These are phyloP conservation scores for Lachnellula willkommii DNA, from an alignment of 2,329 filamentous ascomycete species.

Conservation along the genomic window DNA sequence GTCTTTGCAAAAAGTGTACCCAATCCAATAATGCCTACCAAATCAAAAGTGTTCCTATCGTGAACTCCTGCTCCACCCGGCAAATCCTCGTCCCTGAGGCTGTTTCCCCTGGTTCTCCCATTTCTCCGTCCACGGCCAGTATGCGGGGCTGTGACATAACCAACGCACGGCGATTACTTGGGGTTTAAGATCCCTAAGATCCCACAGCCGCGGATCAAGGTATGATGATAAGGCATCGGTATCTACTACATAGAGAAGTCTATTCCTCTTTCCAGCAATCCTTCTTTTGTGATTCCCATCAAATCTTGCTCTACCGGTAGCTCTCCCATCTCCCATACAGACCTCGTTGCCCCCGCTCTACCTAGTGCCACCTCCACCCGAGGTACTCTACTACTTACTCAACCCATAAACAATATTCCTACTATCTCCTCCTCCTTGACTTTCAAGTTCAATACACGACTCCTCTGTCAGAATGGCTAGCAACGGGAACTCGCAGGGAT, in stretches of 20 bases:
- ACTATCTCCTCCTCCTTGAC: background rate
- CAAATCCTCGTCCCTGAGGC: slow-evolving; percentile 18
- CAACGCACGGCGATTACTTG: background rate
- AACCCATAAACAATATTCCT: background rate
- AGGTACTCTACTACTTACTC: slow-evolving; percentile 13
- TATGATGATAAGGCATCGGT: background rate
- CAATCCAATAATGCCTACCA: background rate
- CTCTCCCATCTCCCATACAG: background rate
- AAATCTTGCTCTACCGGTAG: background rate
- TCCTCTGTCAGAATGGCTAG: slow-evolving; percentile 5
- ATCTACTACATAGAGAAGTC: slow-evolving; percentile 13
- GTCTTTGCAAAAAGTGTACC: background rate
- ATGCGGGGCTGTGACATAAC: background rate
- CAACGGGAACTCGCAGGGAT: slow-evolving; percentile 28
- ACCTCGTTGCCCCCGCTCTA: background rate
- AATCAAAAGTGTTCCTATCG: background rate
- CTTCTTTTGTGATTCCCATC: background rate
- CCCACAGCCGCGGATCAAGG: slow-evolving; percentile 2
- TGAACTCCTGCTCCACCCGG: slow-evolving; percentile 3
- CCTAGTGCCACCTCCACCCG: slow-evolving; percentile 26
- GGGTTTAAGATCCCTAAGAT: background rate
- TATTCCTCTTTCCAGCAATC: background rate
- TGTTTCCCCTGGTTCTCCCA: slow-evolving; percentile 3
- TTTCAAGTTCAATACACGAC: background rate
- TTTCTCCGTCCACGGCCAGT: slow-evolving; percentile 8